phyloP scores from a whole-genome alignment of 495 filamentous ascomycete species.

The Aspergillus homomorphus region DNA sequence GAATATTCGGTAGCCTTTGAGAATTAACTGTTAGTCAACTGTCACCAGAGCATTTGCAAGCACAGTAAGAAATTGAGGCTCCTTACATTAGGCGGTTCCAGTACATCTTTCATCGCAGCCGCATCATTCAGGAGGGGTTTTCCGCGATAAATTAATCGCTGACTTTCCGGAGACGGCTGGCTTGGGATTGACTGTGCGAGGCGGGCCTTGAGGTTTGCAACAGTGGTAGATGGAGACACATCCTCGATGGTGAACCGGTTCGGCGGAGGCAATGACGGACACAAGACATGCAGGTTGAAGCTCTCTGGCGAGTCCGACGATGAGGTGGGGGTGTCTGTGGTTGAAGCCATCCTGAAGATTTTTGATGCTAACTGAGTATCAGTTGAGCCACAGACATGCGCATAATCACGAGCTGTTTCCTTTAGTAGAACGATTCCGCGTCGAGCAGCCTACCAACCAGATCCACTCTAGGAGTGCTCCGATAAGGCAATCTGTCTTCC shows the following conservation, averaged over 20 bases:
- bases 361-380: background rate
- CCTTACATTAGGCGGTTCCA: conserved; percentile 55
- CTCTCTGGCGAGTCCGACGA: conserved; percentile 11
- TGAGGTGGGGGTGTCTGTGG: background rate
- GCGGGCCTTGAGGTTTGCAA: conserved; percentile 58
- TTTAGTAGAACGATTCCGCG: too few species aligned
- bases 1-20: conserved; percentile 33
- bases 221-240: conserved; percentile 52
- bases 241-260: conserved; percentile 52
- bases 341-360: conserved; percentile 5
- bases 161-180: conserved; percentile 49
- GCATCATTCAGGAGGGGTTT: conserved; percentile 52
- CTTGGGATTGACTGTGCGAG: conserved; percentile 54
- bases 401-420: background rate
- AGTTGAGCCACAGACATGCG: too few species aligned
- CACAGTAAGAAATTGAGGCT: conserved; percentile 2
- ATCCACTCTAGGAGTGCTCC: background rate
- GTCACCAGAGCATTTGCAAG: background rate
- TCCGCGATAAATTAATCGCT: conserved; percentile 67
- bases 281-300: conserved; percentile 61
- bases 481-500: conserved; percentile 1
- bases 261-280: conserved; percentile 57
- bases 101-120: conserved; percentile 54
- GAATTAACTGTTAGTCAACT: conserved; percentile 26
- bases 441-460: too few species aligned